Conservation (phyloP, 345 rosid genomes). For the Ceriops decandra region DNA sequence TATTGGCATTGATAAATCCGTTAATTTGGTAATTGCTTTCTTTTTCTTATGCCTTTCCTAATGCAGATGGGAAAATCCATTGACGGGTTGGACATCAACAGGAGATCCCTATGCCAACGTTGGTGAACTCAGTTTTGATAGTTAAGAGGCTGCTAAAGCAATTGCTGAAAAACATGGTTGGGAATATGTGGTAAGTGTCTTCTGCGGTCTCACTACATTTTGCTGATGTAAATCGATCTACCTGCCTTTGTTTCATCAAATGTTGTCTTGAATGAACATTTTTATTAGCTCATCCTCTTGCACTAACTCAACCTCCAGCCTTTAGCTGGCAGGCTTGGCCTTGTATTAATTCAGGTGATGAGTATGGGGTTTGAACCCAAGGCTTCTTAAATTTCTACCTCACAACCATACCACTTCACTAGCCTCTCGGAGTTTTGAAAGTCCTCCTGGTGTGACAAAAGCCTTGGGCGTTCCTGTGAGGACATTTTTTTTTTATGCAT, state of each 20-base stretch:
- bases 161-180: conserved; percentile 91
- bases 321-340: too few relatives aligned
- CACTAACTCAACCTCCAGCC: too few relatives aligned
- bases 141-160: conserved; percentile 70
- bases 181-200: conserved; percentile 63
- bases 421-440: too few relatives aligned
- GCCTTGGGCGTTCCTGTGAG: too few relatives aligned
- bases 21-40: background rate
- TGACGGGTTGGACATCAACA: conserved; percentile 99
- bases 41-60: background rate
- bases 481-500: too few relatives aligned
- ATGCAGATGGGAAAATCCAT: conserved; percentile 94
- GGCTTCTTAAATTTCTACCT: too few relatives aligned
- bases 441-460: too few relatives aligned
- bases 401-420: too few relatives aligned
- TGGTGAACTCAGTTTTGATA: conserved; percentile 71
- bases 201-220: background rate
- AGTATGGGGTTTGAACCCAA: too few relatives aligned
- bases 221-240: background rate
- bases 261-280: background rate
- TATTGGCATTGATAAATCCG: background rate
- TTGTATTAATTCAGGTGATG: too few relatives aligned
- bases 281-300: too few relatives aligned
- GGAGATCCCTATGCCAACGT: conserved; percentile 97
- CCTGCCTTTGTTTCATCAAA: background rate